Conservation (phyloP, 306 rosid species). For the Gastrolobium bilobum region DNA sequence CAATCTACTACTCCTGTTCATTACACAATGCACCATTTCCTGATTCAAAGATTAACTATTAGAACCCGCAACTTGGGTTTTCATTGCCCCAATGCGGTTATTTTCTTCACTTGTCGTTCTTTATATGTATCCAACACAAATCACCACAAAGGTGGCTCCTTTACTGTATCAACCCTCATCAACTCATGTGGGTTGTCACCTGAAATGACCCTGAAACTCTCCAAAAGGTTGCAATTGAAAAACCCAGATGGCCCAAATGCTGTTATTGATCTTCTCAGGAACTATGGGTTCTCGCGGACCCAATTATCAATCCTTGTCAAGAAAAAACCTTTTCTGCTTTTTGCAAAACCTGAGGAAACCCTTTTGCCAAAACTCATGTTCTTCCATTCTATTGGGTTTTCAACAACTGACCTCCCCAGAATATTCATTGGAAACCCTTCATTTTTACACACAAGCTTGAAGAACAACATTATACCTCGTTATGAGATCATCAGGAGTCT, state of each 20-base stretch:
- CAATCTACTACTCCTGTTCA: not conserved
- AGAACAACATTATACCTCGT: slow-evolving; percentile 44
- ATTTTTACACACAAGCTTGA: slow-evolving; percentile 42
- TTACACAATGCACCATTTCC: slow-evolving; percentile 6
- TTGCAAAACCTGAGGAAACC: slow-evolving; percentile 50
- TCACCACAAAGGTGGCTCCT: not conserved
- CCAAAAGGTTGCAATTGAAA: slow-evolving; percentile 23
- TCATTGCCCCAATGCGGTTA: no score
- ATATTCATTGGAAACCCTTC: not conserved
- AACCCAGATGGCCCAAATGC: not conserved
- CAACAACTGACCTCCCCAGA: slow-evolving; percentile 42
- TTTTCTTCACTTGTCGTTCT: slow-evolving; percentile 12
- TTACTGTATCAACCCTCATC: not conserved
- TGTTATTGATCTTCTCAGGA: slow-evolving; percentile 36
- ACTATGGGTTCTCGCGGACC: slow-evolving; percentile 28
- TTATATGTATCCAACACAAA: slow-evolving; percentile 20
- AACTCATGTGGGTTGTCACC: slow-evolving; percentile 52
- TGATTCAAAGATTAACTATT: slow-evolving; percentile 25
- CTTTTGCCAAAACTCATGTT: slow-evolving; percentile 59
- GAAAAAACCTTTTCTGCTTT: not conserved
- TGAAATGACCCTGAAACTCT: slow-evolving; percentile 30
- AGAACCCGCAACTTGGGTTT: not conserved
- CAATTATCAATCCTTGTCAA: slow-evolving; percentile 46
- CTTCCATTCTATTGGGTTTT: slow-evolving; percentile 53
- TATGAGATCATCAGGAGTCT: slow-evolving; percentile 47